Evolutionary conservation across 1,284 basidiomycete genomes (phyloP).

Genomic region (Ganoderma sinense): DNA sequence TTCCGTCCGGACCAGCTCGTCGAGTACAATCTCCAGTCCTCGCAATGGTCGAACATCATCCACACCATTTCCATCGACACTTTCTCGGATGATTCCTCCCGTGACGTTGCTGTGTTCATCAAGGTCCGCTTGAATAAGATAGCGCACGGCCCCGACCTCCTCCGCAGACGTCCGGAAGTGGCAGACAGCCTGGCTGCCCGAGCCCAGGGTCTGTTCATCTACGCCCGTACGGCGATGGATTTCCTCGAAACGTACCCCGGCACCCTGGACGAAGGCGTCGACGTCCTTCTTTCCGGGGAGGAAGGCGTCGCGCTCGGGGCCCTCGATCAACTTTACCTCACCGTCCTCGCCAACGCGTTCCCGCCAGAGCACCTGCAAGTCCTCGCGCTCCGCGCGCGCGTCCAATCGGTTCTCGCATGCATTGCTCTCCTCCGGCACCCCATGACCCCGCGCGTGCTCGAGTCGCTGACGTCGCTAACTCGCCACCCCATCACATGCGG

Average conservation of each 20-base stretch:
- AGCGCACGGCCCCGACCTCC: not conserved
- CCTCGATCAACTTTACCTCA: conserved; percentile 16
- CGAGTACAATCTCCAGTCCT: not conserved
- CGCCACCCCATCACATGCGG: not conserved
- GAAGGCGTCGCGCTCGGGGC: not conserved
- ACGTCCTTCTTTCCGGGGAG: conserved; percentile 9
- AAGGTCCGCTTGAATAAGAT: conserved; percentile 4
- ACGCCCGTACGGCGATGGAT: conserved; percentile 16
- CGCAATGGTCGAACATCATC: not conserved
- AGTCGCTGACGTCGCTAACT: not conserved
- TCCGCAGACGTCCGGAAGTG: not conserved
- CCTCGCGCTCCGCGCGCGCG: not conserved
- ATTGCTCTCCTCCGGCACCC: conserved; percentile 6
- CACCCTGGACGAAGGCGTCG: conserved; percentile 8
- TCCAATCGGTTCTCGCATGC: conserved; percentile 6
- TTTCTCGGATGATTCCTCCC: not conserved
- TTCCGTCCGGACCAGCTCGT: not conserved
- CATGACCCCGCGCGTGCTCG: conserved; percentile 4
- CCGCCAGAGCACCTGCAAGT: not conserved
- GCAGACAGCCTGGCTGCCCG: conserved; percentile 6
- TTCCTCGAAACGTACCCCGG: conserved; percentile 14
- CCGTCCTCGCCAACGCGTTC: conserved; percentile 1
- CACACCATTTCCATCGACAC: conserved; percentile 11
- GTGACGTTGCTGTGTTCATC: conserved; percentile 20
- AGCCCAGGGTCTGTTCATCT: conserved; percentile 24